These are phyloP conservation scores for Clavispora asparagi DNA, from an alignment of 805 yeast genomes.

Conservation along the genomic window DNA sequence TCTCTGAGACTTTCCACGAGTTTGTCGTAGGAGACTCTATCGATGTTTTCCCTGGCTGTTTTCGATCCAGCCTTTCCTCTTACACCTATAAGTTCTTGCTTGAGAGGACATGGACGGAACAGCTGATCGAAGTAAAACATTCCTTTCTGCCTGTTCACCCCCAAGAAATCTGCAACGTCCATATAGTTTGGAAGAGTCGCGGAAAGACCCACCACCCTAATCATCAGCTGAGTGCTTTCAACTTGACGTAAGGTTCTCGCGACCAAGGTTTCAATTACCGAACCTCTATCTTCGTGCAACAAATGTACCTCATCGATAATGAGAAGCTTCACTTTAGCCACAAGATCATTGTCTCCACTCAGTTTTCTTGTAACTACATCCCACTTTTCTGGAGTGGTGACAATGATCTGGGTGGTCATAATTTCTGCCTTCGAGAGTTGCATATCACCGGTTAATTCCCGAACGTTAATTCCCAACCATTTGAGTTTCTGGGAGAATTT, in stretches of 20 bases:
- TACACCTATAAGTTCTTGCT: conserved; percentile 84
- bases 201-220: conserved; percentile 17
- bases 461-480: conserved; percentile 82
- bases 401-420: conserved; percentile 76
- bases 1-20: conserved; percentile 57
- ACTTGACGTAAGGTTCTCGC: conserved; percentile 86
- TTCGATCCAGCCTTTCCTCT: conserved; percentile 78
- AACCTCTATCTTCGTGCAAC: conserved; percentile 95
- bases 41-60: conserved; percentile 68
- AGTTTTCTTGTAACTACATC: conserved; percentile 95
- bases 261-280: conserved; percentile 80
- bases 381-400: conserved; percentile 94
- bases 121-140: conserved; percentile 92
- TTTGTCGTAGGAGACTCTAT: conserved; percentile 71
- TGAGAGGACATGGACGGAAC: conserved; percentile 89
- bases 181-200: conserved; percentile 17
- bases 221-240: conserved; percentile 75
- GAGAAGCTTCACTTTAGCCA: conserved; percentile 75
- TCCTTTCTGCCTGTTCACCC: conserved; percentile 85
- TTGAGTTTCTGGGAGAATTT: conserved; percentile 71
- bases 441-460: conserved; percentile 95
- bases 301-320: conserved; percentile 96
- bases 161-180: conserved; percentile 83
- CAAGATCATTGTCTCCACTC: conserved; percentile 45
- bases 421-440: conserved; percentile 80